Percentiles rank a stretch among this genome's conserved stretches.
Evolutionary conservation across 75 land plant genomes (phyloP).

Genomic region (Picea glauca): DNA sequence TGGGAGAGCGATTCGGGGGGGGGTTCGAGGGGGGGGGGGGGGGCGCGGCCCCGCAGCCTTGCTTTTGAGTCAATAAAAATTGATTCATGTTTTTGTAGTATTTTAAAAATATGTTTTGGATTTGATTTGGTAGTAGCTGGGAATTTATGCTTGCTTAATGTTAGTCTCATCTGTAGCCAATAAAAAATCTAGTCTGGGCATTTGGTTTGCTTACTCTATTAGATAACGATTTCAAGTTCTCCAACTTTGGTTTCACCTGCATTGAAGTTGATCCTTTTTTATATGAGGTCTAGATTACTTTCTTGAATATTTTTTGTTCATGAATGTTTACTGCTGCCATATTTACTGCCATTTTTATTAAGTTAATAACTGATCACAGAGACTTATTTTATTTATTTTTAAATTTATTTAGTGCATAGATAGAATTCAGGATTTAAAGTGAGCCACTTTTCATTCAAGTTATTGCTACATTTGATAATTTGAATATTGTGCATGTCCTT

Average conservation of each 20-base stretch:
- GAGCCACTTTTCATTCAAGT: not conserved
- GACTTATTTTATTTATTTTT: not conserved
- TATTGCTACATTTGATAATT: not conserved
- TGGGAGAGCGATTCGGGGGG: no score
- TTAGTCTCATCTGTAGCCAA: not conserved
- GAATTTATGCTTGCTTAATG: not conserved
- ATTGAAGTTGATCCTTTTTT: not conserved
- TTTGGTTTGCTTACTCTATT: constrained; percentile 1
- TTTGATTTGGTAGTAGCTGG: not conserved
- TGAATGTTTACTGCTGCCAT: not conserved
- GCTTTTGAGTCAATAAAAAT: not conserved
- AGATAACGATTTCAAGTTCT: not conserved
- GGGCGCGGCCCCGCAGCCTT: no score
- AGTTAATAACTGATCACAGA: not conserved
- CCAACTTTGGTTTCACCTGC: not conserved
- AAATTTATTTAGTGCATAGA: not conserved
- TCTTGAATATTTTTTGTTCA: not conserved
- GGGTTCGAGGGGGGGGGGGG: no score
- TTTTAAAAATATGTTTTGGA: not conserved
- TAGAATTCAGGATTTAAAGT: not conserved
- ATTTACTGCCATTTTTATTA: not conserved
- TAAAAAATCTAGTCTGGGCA: not conserved
- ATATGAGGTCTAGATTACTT: not conserved
- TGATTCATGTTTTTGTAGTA: not conserved
- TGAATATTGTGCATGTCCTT: not conserved